Evolutionary conservation across 768 basidiomycete species (phyloP).

Genomic region (Epithele typhae): DNA sequence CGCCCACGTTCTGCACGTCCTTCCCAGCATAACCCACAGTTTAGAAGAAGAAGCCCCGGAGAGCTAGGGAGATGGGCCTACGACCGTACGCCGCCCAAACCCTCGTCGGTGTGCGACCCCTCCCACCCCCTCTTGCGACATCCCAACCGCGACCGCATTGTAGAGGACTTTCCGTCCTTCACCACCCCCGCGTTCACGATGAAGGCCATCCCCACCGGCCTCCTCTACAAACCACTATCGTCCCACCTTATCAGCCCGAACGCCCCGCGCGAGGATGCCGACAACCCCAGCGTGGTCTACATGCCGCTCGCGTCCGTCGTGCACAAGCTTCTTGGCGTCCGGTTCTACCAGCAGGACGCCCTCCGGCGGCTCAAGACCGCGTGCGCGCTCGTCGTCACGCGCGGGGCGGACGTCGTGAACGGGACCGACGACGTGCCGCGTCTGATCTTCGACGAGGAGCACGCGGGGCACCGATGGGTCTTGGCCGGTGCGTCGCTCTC

Average conservation of each 20-base stretch:
- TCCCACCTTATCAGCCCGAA: constrained; percentile 16
- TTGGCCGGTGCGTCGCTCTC: constrained; percentile 14
- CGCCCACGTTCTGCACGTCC: too few species aligned
- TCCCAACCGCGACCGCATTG: too few species aligned
- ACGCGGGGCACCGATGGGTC: constrained; percentile 8
- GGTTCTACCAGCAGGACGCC: constrained; percentile 31
- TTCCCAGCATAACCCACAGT: too few species aligned
- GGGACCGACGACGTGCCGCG: constrained; percentile 6
- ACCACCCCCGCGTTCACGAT: constrained; percentile 17
- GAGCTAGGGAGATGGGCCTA: too few species aligned
- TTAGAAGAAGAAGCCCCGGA: too few species aligned
- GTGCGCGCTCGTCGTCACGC: constrained; percentile 35
- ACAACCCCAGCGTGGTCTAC: constrained; percentile 9
- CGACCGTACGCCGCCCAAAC: too few species aligned
- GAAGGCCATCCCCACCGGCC: constrained; percentile 29
- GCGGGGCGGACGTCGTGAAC: constrained; percentile 33
- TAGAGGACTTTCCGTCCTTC: constrained; percentile 8
- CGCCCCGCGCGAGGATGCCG: neutral
- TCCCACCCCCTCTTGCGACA: too few species aligned
- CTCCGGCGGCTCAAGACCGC: constrained; percentile 34
- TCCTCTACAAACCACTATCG: constrained; percentile 25
- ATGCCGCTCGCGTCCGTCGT: constrained; percentile 5
- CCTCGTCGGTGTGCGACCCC: too few species aligned
- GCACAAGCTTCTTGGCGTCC: constrained; percentile 23
- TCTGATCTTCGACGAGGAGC: constrained; percentile 12